These are phyloP conservation scores for Mycena capillaripes DNA, from an alignment of 768 basidiomycete genomes.

Conservation along the genomic window DNA sequence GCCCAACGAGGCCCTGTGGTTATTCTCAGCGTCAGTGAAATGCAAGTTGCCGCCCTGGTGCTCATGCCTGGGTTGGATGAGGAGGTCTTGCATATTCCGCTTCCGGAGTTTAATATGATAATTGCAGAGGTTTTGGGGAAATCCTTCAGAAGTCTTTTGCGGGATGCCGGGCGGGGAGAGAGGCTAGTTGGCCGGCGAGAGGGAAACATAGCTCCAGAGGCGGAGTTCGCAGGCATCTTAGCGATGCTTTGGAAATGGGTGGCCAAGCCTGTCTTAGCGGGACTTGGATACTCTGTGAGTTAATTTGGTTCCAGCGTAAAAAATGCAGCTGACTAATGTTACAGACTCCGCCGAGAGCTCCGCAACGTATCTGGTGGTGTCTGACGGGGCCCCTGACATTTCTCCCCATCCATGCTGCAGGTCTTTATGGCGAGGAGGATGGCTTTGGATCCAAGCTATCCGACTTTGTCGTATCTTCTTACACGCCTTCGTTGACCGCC, in stretches of 20 bases:
- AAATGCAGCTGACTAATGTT: background rate
- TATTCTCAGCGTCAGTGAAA: background rate
- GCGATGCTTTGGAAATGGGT: background rate
- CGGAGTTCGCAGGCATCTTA: background rate
- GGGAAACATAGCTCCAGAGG: background rate
- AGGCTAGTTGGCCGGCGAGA: background rate
- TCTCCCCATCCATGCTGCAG: background rate
- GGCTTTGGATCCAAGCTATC: background rate
- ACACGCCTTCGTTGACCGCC: background rate
- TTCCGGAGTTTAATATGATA: background rate
- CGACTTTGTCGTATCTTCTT: background rate
- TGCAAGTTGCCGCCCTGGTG: background rate
- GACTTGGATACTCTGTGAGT: background rate
- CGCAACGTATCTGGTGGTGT: slow-evolving; percentile 6
- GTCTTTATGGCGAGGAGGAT: background rate
- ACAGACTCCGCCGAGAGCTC: background rate
- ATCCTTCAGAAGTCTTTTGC: background rate
- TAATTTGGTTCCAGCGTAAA: background rate
- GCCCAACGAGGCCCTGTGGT: background rate
- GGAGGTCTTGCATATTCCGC: background rate
- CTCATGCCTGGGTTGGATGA: background rate
- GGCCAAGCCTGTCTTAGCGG: background rate
- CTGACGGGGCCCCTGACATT: background rate
- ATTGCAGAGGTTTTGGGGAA: background rate
- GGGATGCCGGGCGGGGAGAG: background rate